These are phyloP conservation scores for Kregervanrija fluxuum DNA, from an alignment of 805 yeast species.

Conservation along the genomic window DNA sequence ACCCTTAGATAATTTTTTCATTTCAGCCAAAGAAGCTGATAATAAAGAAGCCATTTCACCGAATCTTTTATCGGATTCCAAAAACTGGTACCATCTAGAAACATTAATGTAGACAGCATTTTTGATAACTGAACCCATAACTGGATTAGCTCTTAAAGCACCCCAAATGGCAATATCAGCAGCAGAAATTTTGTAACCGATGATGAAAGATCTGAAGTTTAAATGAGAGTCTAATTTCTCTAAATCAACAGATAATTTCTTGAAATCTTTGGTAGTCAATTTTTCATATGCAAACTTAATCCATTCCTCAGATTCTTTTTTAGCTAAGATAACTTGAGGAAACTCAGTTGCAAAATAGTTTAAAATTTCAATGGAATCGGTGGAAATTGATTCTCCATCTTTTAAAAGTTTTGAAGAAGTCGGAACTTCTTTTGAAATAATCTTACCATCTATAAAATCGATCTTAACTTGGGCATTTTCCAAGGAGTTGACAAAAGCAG, in stretches of 20 bases:
- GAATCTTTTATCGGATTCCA: slow-evolving; percentile 61
- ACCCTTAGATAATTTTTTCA: slow-evolving; percentile 63
- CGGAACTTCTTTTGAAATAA: slow-evolving; percentile 35
- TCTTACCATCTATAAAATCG: slow-evolving; percentile 67
- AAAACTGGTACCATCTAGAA: slow-evolving; percentile 85
- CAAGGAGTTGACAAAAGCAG: slow-evolving; percentile 57
- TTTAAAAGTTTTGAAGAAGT: slow-evolving; percentile 37
- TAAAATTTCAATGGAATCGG: slow-evolving; percentile 40
- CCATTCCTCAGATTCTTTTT: slow-evolving; percentile 51
- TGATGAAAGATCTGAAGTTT: slow-evolving; percentile 74
- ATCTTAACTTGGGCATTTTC: slow-evolving; percentile 47
- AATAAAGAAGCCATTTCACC: slow-evolving; percentile 63
- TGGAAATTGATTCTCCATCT: slow-evolving; percentile 35
- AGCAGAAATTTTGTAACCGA: slow-evolving; percentile 58
- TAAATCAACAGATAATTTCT: slow-evolving; percentile 68
- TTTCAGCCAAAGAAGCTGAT: slow-evolving; percentile 62
- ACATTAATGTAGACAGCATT: slow-evolving; percentile 77
- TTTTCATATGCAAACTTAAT: slow-evolving; percentile 57
- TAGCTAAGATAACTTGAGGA: slow-evolving; percentile 37
- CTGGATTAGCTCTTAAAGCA: slow-evolving; percentile 83
- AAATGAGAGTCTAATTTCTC: slow-evolving; percentile 77
- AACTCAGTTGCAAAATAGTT: slow-evolving; percentile 42
- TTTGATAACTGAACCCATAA: slow-evolving; percentile 86
- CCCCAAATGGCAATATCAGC: slow-evolving; percentile 95
- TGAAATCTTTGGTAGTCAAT: slow-evolving; percentile 78